These are phyloP conservation scores for Solanum chilense DNA, from an alignment of 257 asterid genomes.

Conservation along the genomic window DNA sequence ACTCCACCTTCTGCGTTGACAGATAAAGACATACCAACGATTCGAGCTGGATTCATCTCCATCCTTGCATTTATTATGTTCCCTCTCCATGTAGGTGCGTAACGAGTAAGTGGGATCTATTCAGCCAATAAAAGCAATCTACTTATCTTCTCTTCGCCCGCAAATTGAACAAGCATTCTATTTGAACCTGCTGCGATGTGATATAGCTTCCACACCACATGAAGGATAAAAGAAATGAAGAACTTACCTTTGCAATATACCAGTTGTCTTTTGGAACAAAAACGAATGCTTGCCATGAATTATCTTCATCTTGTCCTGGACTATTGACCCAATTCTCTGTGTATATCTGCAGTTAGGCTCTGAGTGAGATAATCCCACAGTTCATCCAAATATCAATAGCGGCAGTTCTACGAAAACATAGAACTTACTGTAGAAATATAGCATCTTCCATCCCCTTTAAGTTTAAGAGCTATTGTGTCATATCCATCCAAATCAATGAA, in stretches of 20 bases:
- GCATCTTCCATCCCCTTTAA: conserved; percentile 94
- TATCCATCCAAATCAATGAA: conserved; percentile 87
- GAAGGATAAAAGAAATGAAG: conserved; percentile 8
- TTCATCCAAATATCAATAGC: neutral
- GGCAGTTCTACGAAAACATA: neutral
- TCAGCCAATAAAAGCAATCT: neutral
- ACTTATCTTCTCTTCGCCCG: neutral
- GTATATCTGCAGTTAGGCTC: conserved; percentile 54
- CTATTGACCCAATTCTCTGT: conserved; percentile 98
- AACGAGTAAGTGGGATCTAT: conserved; percentile 85
- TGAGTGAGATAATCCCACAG: conserved; percentile 4
- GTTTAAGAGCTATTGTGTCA: conserved; percentile 67
- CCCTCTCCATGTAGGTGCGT: conserved; percentile 95
- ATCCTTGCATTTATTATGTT: conserved; percentile 66
- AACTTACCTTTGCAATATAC: conserved; percentile 79
- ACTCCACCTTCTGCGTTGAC: conserved; percentile 80
- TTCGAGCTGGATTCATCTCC: conserved; percentile 88
- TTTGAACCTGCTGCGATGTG: neutral
- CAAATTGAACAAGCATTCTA: neutral
- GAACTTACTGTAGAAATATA: conserved; percentile 92
- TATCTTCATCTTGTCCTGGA: conserved; percentile 97
- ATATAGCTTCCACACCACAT: neutral
- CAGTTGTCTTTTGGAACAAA: conserved; percentile 79
- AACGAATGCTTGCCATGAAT: conserved; percentile 96
- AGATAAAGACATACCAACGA: conserved; percentile 73